Evolutionary conservation across 768 basidiomycete genomes (phyloP), one percentile per base, ranked within the genome.

Genomic region (Rhizopogon vinicolor): DNA sequence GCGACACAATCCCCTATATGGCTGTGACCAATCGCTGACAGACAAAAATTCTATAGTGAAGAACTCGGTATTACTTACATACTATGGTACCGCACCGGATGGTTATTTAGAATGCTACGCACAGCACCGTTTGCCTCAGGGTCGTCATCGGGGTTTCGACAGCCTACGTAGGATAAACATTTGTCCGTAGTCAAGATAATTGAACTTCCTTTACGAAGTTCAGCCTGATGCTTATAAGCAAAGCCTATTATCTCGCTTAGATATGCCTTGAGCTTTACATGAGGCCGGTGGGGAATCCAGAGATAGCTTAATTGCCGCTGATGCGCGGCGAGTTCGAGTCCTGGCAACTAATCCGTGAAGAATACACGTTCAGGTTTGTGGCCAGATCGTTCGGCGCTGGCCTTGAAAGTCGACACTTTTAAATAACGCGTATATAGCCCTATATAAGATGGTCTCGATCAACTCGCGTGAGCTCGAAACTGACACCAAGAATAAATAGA

Each of bases 181-280:
- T 57, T 29, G 16, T 18, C 44, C 44, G 16, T 14, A 48, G 46
- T 48, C 46, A 48, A 57, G 37, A 48, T 48, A n/a, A 22, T 54
- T 28, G 53, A n/a, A 16, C 56, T 53, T 45, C 43, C n/a, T 45
- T 49, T 8, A 29, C 45, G 40, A 51, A 53, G 56, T 55, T 57
- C 33, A 55, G 28, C 13, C 22, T 31, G 53, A 54, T 41, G 35
- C 29, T 37, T 41, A 19, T 33, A 59, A 54, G 44, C 45, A 49
- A 45, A 40, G 54, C 22, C 29, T 35, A 19, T 33, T 52, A 61
- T 65, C 61, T 65, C 66, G 67, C 54, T 33, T 65, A 68, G 67
- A 69, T 68, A 61, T 29, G 18, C 66, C 68, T 68, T 53, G 63
- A 60, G 61, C 52, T 55, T 63, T 63, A 67, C 68, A 70, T 58